Evolutionary conservation across 768 basidiomycete genomes (phyloP).

Genomic region (Pulveroboletus sp.): DNA sequence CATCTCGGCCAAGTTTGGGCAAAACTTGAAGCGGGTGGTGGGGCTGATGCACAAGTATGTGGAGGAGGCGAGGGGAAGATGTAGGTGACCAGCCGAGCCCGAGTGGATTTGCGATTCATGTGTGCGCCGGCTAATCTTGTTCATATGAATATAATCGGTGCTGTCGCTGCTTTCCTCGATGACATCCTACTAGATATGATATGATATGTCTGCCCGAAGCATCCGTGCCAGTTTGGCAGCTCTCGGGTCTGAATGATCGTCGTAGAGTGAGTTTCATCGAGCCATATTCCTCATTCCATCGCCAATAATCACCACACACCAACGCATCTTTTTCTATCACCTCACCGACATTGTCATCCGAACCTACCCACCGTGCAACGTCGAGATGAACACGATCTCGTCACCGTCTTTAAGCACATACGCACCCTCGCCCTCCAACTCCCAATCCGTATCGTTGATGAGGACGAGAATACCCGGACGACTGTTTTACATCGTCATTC

Average conservation of each 20-base stretch:
- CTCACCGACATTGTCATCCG: background rate
- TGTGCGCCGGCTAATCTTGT: no score
- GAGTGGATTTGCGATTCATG: background rate
- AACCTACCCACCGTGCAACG: slow-evolving; percentile 63
- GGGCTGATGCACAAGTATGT: slow-evolving; percentile 65
- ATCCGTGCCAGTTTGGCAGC: no score
- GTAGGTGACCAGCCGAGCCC: background rate
- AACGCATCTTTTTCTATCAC: no score
- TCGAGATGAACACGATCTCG: slow-evolving; percentile 95
- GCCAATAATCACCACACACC: background rate
- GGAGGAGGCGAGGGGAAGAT: slow-evolving; percentile 36
- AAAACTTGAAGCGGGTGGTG: slow-evolving; percentile 74
- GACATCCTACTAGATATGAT: background rate
- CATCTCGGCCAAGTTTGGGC: slow-evolving; percentile 78
- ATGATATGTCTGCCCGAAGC: no score
- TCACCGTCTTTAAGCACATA: slow-evolving; percentile 75
- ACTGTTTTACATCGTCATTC: slow-evolving; percentile 26
- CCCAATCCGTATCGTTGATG: slow-evolving; percentile 98
- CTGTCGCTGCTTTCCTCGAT: no score
- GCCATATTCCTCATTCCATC: background rate
- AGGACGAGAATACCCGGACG: slow-evolving; percentile 95
- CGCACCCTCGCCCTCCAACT: slow-evolving; percentile 89
- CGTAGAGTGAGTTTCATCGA: background rate
- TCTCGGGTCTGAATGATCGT: background rate
- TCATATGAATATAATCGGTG: background rate